Conservation (phyloP, 306 rosid species). For the Lagenaria siceraria region DNA sequence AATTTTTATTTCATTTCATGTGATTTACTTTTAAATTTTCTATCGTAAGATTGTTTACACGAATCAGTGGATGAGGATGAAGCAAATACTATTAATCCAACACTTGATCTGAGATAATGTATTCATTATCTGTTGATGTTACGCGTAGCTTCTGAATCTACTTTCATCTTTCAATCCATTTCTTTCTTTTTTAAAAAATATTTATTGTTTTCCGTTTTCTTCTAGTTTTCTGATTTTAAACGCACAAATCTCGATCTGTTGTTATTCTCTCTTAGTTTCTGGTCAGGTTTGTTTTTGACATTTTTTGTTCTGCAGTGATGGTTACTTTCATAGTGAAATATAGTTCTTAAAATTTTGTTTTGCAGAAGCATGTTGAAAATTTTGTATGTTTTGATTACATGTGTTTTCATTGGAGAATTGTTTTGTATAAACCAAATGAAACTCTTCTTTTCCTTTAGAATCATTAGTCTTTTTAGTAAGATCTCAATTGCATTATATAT, state of each 20-base stretch:
- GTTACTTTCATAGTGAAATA: too few species aligned
- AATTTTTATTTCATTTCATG: too few species aligned
- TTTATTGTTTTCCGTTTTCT: too few species aligned
- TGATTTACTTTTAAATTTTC: neutral
- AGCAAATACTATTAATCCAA: neutral
- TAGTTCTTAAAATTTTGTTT: too few species aligned
- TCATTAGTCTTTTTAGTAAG: too few species aligned
- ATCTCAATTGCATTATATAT: too few species aligned
- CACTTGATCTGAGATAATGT: constrained; percentile 10
- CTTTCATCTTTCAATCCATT: neutral
- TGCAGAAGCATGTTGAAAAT: too few species aligned
- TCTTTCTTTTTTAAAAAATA: too few species aligned
- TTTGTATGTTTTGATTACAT: neutral
- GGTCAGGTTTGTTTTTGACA: too few species aligned
- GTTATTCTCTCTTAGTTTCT: neutral
- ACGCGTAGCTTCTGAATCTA: neutral
- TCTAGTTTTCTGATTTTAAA: neutral
- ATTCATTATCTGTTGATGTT: constrained; percentile 3
- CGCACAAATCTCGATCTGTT: neutral
- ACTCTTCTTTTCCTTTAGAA: too few species aligned
- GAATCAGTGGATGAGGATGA: neutral
- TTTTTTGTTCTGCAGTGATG: too few species aligned
- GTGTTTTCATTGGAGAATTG: neutral
- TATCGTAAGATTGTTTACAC: neutral
- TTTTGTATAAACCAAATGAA: too few species aligned